Evolutionary conservation across 1,284 basidiomycete genomes (phyloP).

Genomic region (Lentinula novae-zelandiae): DNA sequence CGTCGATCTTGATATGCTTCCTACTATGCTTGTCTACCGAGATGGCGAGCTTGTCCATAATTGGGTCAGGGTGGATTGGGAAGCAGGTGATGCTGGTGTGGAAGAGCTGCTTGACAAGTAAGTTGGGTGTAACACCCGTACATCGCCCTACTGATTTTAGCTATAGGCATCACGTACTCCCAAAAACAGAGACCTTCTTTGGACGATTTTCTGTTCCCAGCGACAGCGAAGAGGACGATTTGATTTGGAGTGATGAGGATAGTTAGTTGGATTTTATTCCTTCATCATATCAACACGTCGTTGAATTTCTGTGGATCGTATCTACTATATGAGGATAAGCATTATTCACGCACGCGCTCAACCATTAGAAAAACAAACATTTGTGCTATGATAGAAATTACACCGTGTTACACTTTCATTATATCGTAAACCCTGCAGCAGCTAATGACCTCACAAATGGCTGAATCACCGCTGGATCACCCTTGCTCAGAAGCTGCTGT

Average conservation of each 20-base stretch:
- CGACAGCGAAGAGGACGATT: constrained; percentile 43
- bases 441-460: constrained; percentile 34
- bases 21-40: constrained; percentile 79
- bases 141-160: neutral
- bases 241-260: constrained; percentile 30
- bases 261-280: neutral
- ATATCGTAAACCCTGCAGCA: neutral
- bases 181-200: constrained; percentile 25
- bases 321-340: neutral
- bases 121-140: constrained; percentile 19
- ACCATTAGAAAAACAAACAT: too few relatives aligned
- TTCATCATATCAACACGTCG: neutral
- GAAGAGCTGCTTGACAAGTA: constrained; percentile 66
- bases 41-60: constrained; percentile 79
- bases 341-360: neutral
- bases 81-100: constrained; percentile 62
- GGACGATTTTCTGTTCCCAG: constrained; percentile 36
- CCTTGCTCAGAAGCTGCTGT: constrained; percentile 33
- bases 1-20: constrained; percentile 78
- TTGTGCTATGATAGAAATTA: too few relatives aligned
- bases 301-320: neutral
- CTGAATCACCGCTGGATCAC: constrained; percentile 30
- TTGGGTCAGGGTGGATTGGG: constrained; percentile 85
- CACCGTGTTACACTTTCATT: neutral
- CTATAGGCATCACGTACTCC: constrained; percentile 43